Evolutionary conservation across 2,329 filamentous ascomycete species (phyloP).

Genomic region (Macrophomina pseudophaseolina): DNA sequence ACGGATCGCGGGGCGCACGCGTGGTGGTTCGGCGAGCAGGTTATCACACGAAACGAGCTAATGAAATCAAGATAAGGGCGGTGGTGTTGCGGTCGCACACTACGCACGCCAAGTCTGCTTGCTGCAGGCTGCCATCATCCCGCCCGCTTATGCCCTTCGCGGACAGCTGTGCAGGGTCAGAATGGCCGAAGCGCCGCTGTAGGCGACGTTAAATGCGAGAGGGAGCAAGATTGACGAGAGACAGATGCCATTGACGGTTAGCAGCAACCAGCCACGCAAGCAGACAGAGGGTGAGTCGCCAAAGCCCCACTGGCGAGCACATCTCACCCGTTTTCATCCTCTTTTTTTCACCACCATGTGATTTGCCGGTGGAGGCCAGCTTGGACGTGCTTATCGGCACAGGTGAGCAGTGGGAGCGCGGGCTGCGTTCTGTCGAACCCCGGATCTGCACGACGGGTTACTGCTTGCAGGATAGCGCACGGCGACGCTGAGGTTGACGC

Average conservation of each 20-base stretch:
- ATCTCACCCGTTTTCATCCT: background rate
- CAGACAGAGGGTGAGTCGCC: background rate
- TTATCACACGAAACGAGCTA: slow-evolving; percentile 11
- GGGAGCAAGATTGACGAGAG: background rate
- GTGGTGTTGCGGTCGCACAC: background rate
- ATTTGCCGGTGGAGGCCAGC: background rate
- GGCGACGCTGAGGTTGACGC: slow-evolving; percentile 4
- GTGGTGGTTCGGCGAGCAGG: slow-evolving; percentile 2
- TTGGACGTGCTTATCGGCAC: background rate
- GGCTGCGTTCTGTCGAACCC: slow-evolving; percentile 4
- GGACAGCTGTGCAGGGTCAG: background rate
- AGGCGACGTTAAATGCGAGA: background rate
- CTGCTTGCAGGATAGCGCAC: slow-evolving; percentile 16
- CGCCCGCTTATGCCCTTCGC: background rate
- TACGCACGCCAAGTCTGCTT: background rate
- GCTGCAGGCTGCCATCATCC: slow-evolving; percentile 15
- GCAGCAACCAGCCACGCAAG: slow-evolving; percentile 9
- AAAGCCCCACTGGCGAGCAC: background rate
- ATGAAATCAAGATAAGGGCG: slow-evolving; percentile 22
- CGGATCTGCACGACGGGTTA: slow-evolving; percentile 7
- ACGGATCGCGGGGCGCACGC: background rate
- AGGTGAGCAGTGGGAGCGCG: slow-evolving; percentile 9
- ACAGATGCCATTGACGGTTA: background rate
- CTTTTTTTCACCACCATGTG: background rate
- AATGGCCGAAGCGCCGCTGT: background rate